Conservation (phyloP, 2,329 filamentous ascomycete genomes). For the Cordyceps cateniannulata region DNA sequence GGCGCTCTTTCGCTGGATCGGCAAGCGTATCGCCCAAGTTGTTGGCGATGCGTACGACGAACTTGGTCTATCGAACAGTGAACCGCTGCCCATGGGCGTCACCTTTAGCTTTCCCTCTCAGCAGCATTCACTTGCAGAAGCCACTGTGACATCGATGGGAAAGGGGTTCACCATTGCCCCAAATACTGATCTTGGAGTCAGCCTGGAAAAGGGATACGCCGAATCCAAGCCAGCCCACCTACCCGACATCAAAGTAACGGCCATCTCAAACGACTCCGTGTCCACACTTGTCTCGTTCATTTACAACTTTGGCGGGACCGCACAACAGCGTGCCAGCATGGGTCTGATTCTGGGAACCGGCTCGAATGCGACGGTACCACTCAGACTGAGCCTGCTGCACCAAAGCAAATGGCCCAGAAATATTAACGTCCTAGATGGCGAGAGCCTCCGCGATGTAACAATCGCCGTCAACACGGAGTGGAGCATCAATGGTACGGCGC, state of each 20-base stretch:
- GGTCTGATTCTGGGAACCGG: slow-evolving; percentile 77
- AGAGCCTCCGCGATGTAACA: slow-evolving; percentile 45
- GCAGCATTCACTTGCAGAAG: slow-evolving; percentile 55
- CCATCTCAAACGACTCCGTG: slow-evolving; percentile 77
- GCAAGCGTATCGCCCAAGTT: slow-evolving; percentile 67
- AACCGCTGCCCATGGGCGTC: slow-evolving; percentile 56
- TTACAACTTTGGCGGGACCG: slow-evolving; percentile 58
- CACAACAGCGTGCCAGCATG: slow-evolving; percentile 64
- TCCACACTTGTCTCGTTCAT: slow-evolving; percentile 73
- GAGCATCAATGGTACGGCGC: slow-evolving; percentile 71
- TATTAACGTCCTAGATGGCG: slow-evolving; percentile 42
- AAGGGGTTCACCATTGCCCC: slow-evolving; percentile 62
- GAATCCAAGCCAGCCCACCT: slow-evolving; percentile 40
- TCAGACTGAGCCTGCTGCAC: slow-evolving; percentile 57
- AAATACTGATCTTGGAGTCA: slow-evolving; percentile 53
- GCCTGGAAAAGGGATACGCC: slow-evolving; percentile 53
- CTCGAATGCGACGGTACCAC: slow-evolving; percentile 72
- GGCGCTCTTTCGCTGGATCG: slow-evolving; percentile 76
- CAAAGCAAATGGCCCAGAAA: slow-evolving; percentile 51
- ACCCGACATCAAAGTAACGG: slow-evolving; percentile 62
- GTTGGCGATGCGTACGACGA: slow-evolving; percentile 50
- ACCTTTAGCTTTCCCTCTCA: slow-evolving; percentile 67
- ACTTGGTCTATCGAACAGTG: slow-evolving; percentile 34
- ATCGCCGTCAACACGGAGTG: slow-evolving; percentile 80
- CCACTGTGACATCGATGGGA: slow-evolving; percentile 61